Evolutionary conservation across 2,329 filamentous ascomycete genomes (phyloP).

Genomic region (Gremmenia infestans): DNA sequence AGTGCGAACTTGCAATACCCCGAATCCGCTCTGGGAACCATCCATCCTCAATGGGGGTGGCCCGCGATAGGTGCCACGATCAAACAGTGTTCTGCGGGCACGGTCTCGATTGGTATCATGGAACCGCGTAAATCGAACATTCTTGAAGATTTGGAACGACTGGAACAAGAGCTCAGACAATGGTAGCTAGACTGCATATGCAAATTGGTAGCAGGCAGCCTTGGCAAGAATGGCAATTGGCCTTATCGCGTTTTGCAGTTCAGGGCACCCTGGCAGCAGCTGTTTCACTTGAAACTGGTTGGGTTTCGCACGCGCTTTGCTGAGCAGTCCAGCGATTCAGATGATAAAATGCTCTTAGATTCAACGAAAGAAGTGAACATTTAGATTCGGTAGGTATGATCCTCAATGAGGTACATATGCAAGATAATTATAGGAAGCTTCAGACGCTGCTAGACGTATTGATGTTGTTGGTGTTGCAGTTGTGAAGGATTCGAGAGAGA

Average conservation of each 20-base stretch:
- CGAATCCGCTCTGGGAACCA: background rate
- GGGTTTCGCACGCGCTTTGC: slow-evolving; percentile 7
- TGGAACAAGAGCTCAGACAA: slow-evolving; percentile 26
- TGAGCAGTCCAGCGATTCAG: background rate
- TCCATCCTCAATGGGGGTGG: background rate
- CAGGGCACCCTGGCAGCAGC: background rate
- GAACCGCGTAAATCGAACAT: background rate
- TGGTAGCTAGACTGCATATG: slow-evolving; percentile 16
- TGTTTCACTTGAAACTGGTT: slow-evolving; percentile 17
- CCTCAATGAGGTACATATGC: slow-evolving; percentile 5
- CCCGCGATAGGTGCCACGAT: background rate
- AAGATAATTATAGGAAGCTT: background rate
- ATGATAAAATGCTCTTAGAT: background rate
- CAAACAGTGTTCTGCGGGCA: slow-evolving; percentile 7
- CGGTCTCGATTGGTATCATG: slow-evolving; percentile 9
- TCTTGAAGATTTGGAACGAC: slow-evolving; percentile 8
- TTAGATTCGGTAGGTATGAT: slow-evolving; percentile 3
- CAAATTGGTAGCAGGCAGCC: slow-evolving; percentile 11
- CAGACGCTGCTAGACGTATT: background rate
- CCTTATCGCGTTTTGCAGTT: background rate
- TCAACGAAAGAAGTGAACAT: background rate
- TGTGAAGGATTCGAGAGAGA: background rate
- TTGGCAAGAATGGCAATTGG: slow-evolving; percentile 14
- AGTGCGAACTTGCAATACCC: background rate
- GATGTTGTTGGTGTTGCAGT: background rate